A percentile compares a stretch with the other conserved stretches of the same genome.
These are phyloP conservation scores for Diutina pseudorugosa DNA, from an alignment of 1,139 yeast species.

Conservation along the genomic window DNA sequence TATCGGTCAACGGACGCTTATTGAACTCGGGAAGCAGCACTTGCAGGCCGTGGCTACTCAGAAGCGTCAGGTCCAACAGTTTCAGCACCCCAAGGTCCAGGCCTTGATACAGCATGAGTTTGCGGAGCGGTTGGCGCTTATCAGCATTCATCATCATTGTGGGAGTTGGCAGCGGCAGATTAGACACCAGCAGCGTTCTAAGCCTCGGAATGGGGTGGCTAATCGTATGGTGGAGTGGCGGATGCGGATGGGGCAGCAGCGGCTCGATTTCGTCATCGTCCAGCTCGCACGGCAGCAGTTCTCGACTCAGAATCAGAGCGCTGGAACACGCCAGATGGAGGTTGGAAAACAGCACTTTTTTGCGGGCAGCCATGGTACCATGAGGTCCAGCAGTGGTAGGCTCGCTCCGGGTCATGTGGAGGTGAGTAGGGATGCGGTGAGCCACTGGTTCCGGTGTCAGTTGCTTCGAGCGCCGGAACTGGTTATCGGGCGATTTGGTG, in stretches of 20 bases:
- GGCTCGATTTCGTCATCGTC: conserved; percentile 1
- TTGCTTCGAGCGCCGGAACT: not conserved
- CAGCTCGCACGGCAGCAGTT: not conserved
- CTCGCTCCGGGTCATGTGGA: not conserved
- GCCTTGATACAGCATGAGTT: not conserved
- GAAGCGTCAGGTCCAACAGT: not conserved
- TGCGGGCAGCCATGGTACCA: not conserved
- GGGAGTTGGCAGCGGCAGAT: not conserved
- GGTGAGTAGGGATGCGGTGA: not conserved
- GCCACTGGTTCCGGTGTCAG: not conserved
- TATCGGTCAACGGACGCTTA: conserved; percentile 59
- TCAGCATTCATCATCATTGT: not conserved
- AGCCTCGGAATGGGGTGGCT: not conserved
- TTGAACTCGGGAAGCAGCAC: conserved; percentile 45
- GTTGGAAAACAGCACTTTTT: conserved; percentile 1
- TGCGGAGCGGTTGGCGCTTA: not conserved
- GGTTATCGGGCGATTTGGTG: not conserved
- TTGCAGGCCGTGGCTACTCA: not conserved
- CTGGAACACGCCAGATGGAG: conserved; percentile 2
- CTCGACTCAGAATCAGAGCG: not conserved
- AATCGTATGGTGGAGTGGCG: not conserved
- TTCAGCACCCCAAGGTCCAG: not conserved
- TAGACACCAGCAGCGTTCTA: not conserved
- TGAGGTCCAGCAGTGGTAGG: not conserved
- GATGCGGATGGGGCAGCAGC: not conserved